phyloP scores from a whole-genome alignment of 2,329 filamentous ascomycete genomes.

The Stemphylium lycopersici region DNA sequence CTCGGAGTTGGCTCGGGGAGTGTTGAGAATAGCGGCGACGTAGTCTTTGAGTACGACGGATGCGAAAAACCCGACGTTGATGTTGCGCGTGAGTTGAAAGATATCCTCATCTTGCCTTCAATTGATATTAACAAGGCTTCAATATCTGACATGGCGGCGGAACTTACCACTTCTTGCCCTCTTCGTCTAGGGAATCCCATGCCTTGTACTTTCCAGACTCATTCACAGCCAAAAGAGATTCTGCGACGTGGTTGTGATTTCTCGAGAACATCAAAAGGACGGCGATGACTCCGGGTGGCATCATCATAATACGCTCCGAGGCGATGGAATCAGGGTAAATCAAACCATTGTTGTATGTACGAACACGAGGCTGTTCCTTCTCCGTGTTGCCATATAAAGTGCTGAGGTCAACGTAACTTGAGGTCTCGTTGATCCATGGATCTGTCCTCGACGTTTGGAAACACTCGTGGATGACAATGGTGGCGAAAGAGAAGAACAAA shows the following conservation, averaged over 20 bases:
- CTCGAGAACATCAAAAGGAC: slow-evolving; percentile 69
- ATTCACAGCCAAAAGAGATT: slow-evolving; percentile 79
- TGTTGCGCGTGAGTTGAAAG: slow-evolving; percentile 64
- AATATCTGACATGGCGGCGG: not conserved
- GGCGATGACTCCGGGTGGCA: slow-evolving; percentile 70
- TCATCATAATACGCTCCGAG: slow-evolving; percentile 67
- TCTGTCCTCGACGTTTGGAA: slow-evolving; percentile 69
- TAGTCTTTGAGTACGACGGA: slow-evolving; percentile 78
- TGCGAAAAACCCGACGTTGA: slow-evolving; percentile 59
- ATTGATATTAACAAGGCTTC: slow-evolving; percentile 13
- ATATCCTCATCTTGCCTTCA: slow-evolving; percentile 37
- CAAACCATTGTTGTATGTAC: slow-evolving; percentile 68
- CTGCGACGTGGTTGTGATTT: slow-evolving; percentile 85
- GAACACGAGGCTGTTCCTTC: slow-evolving; percentile 67
- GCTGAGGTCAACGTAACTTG: slow-evolving; percentile 74
- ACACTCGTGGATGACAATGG: slow-evolving; percentile 66
- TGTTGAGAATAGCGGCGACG: slow-evolving; percentile 76
- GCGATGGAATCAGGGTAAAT: slow-evolving; percentile 73
- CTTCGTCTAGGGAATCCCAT: slow-evolving; percentile 64
- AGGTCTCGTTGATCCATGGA: slow-evolving; percentile 68
- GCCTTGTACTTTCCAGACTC: slow-evolving; percentile 77
- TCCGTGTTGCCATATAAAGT: slow-evolving; percentile 73
- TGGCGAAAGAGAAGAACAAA: slow-evolving; percentile 73
- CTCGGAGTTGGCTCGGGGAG: slow-evolving; percentile 72
- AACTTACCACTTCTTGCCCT: slow-evolving; percentile 45